Conservation (phyloP, 768 basidiomycete species). For the Xanthoconium purpureum region DNA sequence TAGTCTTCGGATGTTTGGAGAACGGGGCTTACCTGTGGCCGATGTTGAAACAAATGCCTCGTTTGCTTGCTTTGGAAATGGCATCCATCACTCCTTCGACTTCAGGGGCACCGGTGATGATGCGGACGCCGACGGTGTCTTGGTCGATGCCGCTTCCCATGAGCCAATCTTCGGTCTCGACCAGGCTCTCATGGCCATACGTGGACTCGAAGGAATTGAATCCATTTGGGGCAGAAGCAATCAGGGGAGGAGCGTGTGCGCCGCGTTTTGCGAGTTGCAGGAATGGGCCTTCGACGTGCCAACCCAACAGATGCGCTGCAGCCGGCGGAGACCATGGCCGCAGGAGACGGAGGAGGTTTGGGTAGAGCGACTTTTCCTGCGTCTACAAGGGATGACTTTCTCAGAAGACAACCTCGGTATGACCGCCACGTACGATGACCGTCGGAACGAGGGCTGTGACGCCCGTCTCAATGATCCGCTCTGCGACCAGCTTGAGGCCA, state of each 20-base stretch:
- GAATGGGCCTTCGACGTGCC: constrained; percentile 92
- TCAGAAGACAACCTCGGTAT: background rate
- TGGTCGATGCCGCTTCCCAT: constrained; percentile 37
- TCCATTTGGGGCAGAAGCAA: constrained; percentile 60
- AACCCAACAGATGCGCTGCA: constrained; percentile 78
- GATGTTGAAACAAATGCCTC: constrained; percentile 79
- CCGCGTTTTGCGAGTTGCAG: constrained; percentile 79
- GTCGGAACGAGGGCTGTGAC: constrained; percentile 76
- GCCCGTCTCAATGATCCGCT: constrained; percentile 80
- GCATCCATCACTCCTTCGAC: constrained; percentile 76
- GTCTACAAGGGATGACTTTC: constrained; percentile 44
- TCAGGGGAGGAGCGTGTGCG: constrained; percentile 70
- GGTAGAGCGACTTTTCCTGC: constrained; percentile 72
- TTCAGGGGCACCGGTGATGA: constrained; percentile 87
- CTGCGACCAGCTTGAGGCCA: constrained; percentile 68
- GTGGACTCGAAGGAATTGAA: constrained; percentile 67
- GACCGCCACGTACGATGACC: constrained; percentile 54
- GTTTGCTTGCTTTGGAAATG: constrained; percentile 53
- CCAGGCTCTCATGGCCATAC: constrained; percentile 67
- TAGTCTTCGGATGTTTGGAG: background rate
- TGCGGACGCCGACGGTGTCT: constrained; percentile 55
- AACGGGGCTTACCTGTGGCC: constrained; percentile 68
- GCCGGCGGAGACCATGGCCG: constrained; percentile 59
- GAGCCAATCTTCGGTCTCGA: constrained; percentile 63
- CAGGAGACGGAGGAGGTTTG: constrained; percentile 64